A percentile compares a stretch with the other conserved stretches of the same genome.
Evolutionary conservation across 345 rosid species (phyloP).

Genomic region (Alliaria petiolata): DNA sequence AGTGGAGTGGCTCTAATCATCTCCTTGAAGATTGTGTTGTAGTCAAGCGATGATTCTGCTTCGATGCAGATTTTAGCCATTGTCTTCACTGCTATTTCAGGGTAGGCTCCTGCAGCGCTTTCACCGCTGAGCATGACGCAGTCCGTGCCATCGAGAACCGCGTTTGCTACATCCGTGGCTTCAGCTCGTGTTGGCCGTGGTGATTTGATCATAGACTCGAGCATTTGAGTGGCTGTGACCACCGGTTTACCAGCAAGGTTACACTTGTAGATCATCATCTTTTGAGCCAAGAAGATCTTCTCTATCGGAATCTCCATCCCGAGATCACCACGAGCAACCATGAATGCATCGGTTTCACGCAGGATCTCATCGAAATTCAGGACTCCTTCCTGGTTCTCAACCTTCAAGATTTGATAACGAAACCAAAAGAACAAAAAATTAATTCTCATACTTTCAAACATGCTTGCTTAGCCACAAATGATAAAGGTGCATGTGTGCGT

Average conservation of each 20-base stretch:
- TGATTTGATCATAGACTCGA: conserved; percentile 19
- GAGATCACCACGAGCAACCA: conserved; percentile 20
- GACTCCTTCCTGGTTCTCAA: conserved; percentile 25
- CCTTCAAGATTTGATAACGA: not conserved
- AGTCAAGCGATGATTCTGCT: conserved; percentile 14
- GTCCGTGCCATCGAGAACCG: conserved; percentile 14
- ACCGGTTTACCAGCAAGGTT: conserved; percentile 19
- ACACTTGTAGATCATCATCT: conserved; percentile 24
- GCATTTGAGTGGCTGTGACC: conserved; percentile 24
- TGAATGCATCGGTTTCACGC: conserved; percentile 17
- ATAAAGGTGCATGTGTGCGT: not conserved
- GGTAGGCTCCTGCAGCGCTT: conserved; percentile 20
- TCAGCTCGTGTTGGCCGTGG: conserved; percentile 20
- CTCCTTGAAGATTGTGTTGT: conserved; percentile 14
- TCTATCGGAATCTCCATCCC: conserved; percentile 21
- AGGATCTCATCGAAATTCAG: conserved; percentile 13
- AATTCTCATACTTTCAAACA: not conserved
- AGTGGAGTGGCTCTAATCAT: conserved; percentile 20
- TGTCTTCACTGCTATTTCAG: conserved; percentile 15
- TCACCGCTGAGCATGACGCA: conserved; percentile 21
- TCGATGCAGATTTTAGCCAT: conserved; percentile 22
- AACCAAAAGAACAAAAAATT: not conserved
- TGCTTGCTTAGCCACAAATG: not conserved
- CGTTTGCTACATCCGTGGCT: conserved; percentile 21
- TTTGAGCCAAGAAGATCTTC: conserved; percentile 24